Conservation (phyloP, 2,329 filamentous ascomycete genomes). For the Botryotinia convoluta region DNA sequence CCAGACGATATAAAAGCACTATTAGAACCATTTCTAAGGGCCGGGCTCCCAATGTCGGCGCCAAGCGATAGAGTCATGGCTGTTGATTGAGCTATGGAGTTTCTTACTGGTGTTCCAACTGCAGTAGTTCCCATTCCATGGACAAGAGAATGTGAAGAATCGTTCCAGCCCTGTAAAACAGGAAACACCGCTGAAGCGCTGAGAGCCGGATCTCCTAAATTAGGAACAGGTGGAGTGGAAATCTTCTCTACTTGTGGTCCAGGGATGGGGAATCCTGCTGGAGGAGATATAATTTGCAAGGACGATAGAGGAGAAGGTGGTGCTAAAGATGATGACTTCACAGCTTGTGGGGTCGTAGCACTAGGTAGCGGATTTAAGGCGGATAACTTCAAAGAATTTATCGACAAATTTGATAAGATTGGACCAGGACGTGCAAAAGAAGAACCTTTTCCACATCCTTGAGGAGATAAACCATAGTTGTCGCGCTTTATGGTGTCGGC, state of each 20-base stretch:
- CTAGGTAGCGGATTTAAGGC: not conserved
- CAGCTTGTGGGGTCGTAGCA: not conserved
- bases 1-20: not conserved
- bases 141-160: not conserved
- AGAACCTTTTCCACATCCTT: constrained; percentile 22
- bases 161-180: not conserved
- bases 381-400: constrained; percentile 11
- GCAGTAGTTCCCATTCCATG: not conserved
- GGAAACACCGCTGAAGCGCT: not conserved
- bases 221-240: not conserved
- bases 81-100: not conserved
- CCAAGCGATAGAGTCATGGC: not conserved
- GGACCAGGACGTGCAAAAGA: constrained; percentile 18
- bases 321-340: not conserved
- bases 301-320: not conserved
- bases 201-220: not conserved
- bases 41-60: not conserved
- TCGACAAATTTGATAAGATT: constrained; percentile 15
- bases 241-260: not conserved
- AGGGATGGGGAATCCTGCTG: not conserved
- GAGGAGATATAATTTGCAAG: not conserved
- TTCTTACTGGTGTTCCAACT: not conserved
- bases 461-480: constrained; percentile 23
- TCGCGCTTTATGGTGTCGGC: constrained; percentile 33
- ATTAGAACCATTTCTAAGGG: not conserved